Percentiles rank a stretch among this genome's conserved stretches.
Evolutionary conservation across 306 rosid species (phyloP).

Genomic region (Quercus parvula): DNA sequence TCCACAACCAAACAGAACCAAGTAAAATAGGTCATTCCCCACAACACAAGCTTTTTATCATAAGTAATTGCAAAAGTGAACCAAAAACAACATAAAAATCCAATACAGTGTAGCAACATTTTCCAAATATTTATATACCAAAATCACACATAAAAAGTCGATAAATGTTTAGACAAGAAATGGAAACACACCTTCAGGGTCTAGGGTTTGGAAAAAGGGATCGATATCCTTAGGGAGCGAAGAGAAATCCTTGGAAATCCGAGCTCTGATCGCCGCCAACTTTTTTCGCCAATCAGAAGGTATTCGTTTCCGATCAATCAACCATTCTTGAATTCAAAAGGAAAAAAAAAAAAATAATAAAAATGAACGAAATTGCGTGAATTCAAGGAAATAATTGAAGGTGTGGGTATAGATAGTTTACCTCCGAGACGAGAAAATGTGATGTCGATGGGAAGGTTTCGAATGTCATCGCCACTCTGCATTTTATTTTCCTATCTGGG

Average conservation of each 20-base stretch:
- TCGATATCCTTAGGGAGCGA: constrained; percentile 74
- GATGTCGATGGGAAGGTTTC: constrained; percentile 82
- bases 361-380: not conserved
- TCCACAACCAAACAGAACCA: not conserved
- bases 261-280: constrained; percentile 62
- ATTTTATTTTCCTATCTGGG: constrained; percentile 29
- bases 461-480: constrained; percentile 69
- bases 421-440: constrained; percentile 96
- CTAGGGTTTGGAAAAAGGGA: constrained; percentile 71
- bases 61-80: not conserved
- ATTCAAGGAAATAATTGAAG: not conserved
- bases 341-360: not conserved
- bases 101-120: not conserved
- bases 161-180: not conserved
- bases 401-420: constrained; percentile 7
- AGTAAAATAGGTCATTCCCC: not conserved
- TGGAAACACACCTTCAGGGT: constrained; percentile 50
- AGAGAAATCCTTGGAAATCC: constrained; percentile 68
- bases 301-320: constrained; percentile 86
- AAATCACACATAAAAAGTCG: not conserved
- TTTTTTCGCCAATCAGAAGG: constrained; percentile 89
- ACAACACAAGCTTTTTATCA: not conserved
- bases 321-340: constrained; percentile 59
- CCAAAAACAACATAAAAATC: not conserved
- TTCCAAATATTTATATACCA: not conserved